Base-by-base conservation (phyloP, 805 yeast species). In the Zygoascus ofunaensis region DNA sequence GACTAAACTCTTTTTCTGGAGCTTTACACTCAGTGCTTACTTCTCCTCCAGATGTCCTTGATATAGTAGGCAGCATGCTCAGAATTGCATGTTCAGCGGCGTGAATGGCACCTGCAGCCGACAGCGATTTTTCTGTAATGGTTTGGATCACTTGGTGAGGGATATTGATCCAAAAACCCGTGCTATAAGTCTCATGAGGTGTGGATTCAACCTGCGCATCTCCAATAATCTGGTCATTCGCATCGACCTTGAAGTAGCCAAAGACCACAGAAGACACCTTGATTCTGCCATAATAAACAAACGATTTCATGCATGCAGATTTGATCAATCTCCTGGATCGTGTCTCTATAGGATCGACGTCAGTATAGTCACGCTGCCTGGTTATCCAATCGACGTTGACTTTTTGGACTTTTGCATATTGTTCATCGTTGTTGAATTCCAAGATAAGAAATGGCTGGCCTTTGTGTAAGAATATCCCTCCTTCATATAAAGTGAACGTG, bases 331-430 rank as follows among this genome's bases (percentile, higher is more conserved):
- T 59, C 33, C 30, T 58, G 50, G 37, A 53, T 12, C n/a, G 7
- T 20, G 47, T 55, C 49, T 52, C 57, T 32, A 72, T 60, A 0
- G 98, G 97, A 59, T 92, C 97, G 5, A 92, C 83, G 61, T 92
- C 94, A 0, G 96, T 86, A 55, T 73, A 92, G 61, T 92, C 98
- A 45, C 99, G 68, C 58, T 90, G 97, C 39, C 73, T 72, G 0
- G 99, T 92, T 1, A 77, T 73, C 97, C 97, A 92, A 51, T 90
- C 95, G 14, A 92, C 98, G 55, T 82, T 80, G 0, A 87, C 95
- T 42, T 96, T 65, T 54, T 77, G 82, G 4, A 90, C 96, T 47
- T 80, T 82, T 0, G 97, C 97, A 62, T 65, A 84, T 45, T 71
- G 73, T n/a, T 76, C 82, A 34, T 85, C 86, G 0, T 83, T 69